Percentiles rank a stretch among this genome's conserved stretches.
Evolutionary conservation across 2,329 filamentous ascomycete species (phyloP).

Genomic region (Septoria linicola): DNA sequence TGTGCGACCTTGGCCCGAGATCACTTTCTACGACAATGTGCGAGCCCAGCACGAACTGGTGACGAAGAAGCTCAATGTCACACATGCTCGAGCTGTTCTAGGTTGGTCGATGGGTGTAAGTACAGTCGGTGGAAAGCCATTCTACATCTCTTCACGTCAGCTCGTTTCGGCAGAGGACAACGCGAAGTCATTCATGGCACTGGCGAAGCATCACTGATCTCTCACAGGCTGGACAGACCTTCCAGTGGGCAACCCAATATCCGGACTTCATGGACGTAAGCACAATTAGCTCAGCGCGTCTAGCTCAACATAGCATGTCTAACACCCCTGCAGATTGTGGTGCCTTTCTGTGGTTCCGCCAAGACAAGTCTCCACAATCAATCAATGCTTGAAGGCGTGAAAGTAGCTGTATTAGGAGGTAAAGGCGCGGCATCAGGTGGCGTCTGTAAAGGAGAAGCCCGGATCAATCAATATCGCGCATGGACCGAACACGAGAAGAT

Average conservation of each 20-base stretch:
- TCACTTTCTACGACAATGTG: slow-evolving; percentile 69
- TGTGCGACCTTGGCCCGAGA: slow-evolving; percentile 59
- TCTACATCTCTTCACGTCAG: too few species aligned
- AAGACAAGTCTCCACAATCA: slow-evolving; percentile 66
- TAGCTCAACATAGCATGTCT: too few species aligned
- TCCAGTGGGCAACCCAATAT: slow-evolving; percentile 41
- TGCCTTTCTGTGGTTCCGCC: slow-evolving; percentile 66
- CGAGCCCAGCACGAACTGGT: slow-evolving; percentile 64
- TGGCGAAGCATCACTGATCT: too few species aligned
- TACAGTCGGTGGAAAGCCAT: too few species aligned
- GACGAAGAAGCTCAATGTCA: slow-evolving; percentile 62
- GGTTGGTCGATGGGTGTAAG: slow-evolving; percentile 66
- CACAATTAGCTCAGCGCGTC: too few species aligned
- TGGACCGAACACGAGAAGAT: slow-evolving; percentile 50
- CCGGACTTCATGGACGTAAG: slow-evolving; percentile 64
- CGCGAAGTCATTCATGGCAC: too few species aligned
- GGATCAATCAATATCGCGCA: slow-evolving; percentile 28
- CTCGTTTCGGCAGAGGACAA: too few species aligned
- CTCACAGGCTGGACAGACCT: slow-evolving; percentile 36
- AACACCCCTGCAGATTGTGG: too few species aligned
- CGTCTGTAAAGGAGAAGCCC: slow-evolving; percentile 48
- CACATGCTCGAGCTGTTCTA: slow-evolving; percentile 60
- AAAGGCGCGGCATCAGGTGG: slow-evolving; percentile 57
- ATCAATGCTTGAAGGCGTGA: slow-evolving; percentile 66
- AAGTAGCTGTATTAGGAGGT: slow-evolving; percentile 58